Percentiles rank a stretch among this genome's conserved stretches.
Conservation (phyloP, 1,284 basidiomycete genomes). For the Irpex sp. region DNA sequence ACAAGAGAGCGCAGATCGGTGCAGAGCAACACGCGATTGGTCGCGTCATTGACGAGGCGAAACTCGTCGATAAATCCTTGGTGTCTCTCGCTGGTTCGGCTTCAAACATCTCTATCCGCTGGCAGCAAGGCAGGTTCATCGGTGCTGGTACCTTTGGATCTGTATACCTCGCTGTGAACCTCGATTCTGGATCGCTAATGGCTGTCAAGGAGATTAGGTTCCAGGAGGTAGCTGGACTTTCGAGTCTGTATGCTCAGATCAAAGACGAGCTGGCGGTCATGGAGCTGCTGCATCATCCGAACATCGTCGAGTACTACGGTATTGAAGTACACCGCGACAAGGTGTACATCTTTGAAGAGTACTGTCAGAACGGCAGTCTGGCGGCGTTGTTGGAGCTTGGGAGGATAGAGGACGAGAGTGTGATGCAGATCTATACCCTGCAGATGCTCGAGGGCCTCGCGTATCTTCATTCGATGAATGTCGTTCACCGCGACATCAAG, state of each 20-base stretch:
- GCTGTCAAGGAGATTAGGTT: constrained; percentile 99
- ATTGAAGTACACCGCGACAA: constrained; percentile 99
- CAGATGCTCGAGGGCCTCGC: constrained; percentile 95
- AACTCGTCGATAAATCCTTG: constrained; percentile 86
- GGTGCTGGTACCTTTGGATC: constrained; percentile 96
- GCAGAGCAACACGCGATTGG: constrained; percentile 76
- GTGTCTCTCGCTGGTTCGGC: constrained; percentile 90
- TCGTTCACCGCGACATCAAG: constrained; percentile 97
- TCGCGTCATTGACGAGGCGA: constrained; percentile 88
- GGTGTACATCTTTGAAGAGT: constrained; percentile 99
- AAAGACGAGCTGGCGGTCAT: constrained; percentile 97
- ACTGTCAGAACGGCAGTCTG: constrained; percentile 94
- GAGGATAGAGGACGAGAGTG: constrained; percentile 94
- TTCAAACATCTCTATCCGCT: constrained; percentile 94
- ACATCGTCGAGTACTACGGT: constrained; percentile 98
- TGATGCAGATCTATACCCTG: constrained; percentile 94
- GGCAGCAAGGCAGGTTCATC: constrained; percentile 99
- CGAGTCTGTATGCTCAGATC: constrained; percentile 89
- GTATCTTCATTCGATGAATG: constrained; percentile 90
- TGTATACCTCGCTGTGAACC: constrained; percentile 97
- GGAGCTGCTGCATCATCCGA: constrained; percentile 98
- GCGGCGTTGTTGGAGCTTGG: constrained; percentile 91
- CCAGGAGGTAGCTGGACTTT: constrained; percentile 84
- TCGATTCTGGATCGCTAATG: constrained; percentile 96
- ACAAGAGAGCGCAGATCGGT: constrained; percentile 56